These are phyloP conservation scores for Pseudodiploospora longispora DNA, from an alignment of 2,329 filamentous ascomycete species.

Conservation along the genomic window DNA sequence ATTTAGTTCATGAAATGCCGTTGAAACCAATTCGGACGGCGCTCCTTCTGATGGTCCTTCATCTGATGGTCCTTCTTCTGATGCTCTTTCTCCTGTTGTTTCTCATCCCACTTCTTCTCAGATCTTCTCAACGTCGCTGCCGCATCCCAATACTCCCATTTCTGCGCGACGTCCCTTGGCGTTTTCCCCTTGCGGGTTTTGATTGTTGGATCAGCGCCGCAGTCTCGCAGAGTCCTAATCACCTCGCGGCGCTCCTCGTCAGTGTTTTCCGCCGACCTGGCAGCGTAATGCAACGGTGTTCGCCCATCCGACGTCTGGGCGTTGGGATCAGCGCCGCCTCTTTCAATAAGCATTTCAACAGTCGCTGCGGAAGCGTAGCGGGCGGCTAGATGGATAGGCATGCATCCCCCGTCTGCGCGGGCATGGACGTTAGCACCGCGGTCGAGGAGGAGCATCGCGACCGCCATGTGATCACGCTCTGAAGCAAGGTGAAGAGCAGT, in stretches of 20 bases:
- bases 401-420: slow-evolving; percentile 22
- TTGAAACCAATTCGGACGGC: slow-evolving; percentile 16
- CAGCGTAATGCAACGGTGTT: slow-evolving; percentile 25
- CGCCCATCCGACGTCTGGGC: slow-evolving; percentile 20
- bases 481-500: slow-evolving; percentile 23
- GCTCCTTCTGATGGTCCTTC: neutral
- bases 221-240: slow-evolving; percentile 20
- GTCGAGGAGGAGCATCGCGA: slow-evolving; percentile 25
- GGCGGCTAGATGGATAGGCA: slow-evolving; percentile 22
- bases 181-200: slow-evolving; percentile 19
- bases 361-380: slow-evolving; percentile 20
- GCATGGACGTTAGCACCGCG: slow-evolving; percentile 17
- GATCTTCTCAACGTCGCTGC: slow-evolving; percentile 23
- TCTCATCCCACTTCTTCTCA: slow-evolving; percentile 25
- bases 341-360: slow-evolving; percentile 24
- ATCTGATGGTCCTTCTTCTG: neutral
- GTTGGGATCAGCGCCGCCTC: slow-evolving; percentile 20
- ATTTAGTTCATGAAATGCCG: slow-evolving; percentile 17
- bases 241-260: slow-evolving; percentile 24
- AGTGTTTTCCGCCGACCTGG: slow-evolving; percentile 20
- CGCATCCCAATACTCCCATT: slow-evolving; percentile 23
- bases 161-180: slow-evolving; percentile 23
- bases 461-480: slow-evolving; percentile 23
- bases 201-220: slow-evolving; percentile 20
- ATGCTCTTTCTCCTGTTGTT: slow-evolving; percentile 16